Evolutionary conservation across 2,329 filamentous ascomycete genomes (phyloP).

Genomic region (Pseudogymnoascus sp.): DNA sequence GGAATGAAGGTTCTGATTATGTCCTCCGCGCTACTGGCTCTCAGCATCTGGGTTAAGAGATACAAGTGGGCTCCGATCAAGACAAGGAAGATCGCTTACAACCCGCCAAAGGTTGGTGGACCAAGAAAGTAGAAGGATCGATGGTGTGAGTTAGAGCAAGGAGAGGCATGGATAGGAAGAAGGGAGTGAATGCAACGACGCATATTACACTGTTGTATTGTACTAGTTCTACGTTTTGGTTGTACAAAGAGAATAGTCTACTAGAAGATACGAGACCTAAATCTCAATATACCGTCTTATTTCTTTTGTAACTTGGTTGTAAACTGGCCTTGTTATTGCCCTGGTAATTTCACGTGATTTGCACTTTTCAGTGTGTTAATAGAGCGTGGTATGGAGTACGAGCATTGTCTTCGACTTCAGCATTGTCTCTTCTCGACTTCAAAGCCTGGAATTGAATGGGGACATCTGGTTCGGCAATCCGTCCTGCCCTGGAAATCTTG

Average conservation of each 20-base stretch:
- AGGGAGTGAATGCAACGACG: slow-evolving; percentile 16
- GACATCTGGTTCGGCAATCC: slow-evolving; percentile 4
- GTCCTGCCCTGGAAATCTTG: slow-evolving; percentile 5
- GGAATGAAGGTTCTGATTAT: slow-evolving; percentile 91
- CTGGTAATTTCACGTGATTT: background rate
- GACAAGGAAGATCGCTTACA: slow-evolving; percentile 87
- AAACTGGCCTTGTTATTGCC: background rate
- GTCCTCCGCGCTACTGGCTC: slow-evolving; percentile 66
- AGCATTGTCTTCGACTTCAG: background rate
- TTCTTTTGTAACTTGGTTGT: background rate
- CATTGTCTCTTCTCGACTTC: background rate
- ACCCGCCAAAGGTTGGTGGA: slow-evolving; percentile 49
- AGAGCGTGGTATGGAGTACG: background rate
- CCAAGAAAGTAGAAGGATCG: slow-evolving; percentile 7
- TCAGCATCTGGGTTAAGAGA: slow-evolving; percentile 97
- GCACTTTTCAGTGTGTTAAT: background rate
- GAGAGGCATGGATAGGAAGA: slow-evolving; percentile 19
- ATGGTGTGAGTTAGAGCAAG: slow-evolving; percentile 8
- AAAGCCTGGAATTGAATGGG: background rate
- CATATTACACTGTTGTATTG: slow-evolving; percentile 16
- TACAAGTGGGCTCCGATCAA: slow-evolving; percentile 99
- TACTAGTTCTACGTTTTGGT: slow-evolving; percentile 26
- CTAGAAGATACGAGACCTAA: slow-evolving; percentile 6
- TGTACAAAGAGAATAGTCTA: slow-evolving; percentile 23
- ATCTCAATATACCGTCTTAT: slow-evolving; percentile 9